A percentile compares a stretch with the other conserved stretches of the same genome.
These are phyloP conservation scores for Tarenaya hassleriana DNA, from an alignment of 345 rosid species.

Conservation along the genomic window DNA sequence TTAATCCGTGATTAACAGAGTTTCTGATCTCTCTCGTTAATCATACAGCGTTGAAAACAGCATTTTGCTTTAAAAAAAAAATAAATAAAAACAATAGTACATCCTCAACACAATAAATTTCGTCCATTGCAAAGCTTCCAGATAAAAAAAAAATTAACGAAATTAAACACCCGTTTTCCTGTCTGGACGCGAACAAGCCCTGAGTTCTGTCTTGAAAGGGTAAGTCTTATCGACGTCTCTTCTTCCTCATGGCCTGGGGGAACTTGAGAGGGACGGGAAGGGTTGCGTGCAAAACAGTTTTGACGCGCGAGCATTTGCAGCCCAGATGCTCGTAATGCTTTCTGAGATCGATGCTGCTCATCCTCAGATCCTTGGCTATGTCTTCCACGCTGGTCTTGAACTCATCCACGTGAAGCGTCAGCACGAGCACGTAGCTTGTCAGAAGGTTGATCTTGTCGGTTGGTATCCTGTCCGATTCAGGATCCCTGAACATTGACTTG, in stretches of 20 bases:
- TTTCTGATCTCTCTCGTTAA: too few species aligned
- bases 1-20: too few species aligned
- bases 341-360: conserved; percentile 38
- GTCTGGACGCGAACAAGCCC: too few species aligned
- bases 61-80: too few species aligned
- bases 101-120: too few species aligned
- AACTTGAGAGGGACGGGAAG: conserved; percentile 73
- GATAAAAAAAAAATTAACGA: too few species aligned
- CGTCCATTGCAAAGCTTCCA: too few species aligned
- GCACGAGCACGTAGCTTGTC: conserved; percentile 69
- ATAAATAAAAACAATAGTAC: too few species aligned
- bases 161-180: too few species aligned
- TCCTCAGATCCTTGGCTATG: conserved; percentile 68
- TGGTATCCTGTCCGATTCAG: conserved; percentile 37
- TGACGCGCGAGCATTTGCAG: conserved; percentile 48
- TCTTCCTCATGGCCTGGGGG: conserved; percentile 33
- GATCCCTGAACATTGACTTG: conserved; percentile 36
- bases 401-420: conserved; percentile 58
- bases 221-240: too few species aligned
- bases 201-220: too few species aligned
- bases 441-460: conserved; percentile 54
- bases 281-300: conserved; percentile 23
- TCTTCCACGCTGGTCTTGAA: conserved; percentile 57
- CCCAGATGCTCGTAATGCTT: conserved; percentile 59
- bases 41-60: too few species aligned